Evolutionary conservation across 2,329 filamentous ascomycete genomes (phyloP).

Genomic region (Penicillium sclerotigenum): DNA sequence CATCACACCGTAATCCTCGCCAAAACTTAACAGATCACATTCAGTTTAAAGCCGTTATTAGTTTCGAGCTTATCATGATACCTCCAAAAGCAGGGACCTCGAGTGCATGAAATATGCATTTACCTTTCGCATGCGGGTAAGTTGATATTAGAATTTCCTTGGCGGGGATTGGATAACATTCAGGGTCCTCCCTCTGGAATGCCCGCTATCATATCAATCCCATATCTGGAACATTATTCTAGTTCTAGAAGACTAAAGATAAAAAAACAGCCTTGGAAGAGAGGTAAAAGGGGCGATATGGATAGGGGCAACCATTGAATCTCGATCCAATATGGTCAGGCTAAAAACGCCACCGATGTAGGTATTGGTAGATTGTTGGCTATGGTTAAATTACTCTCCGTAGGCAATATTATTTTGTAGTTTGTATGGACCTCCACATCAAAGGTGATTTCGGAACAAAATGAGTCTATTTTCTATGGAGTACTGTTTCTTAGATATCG

Average conservation of each 20-base stretch:
- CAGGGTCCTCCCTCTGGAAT: constrained; percentile 16
- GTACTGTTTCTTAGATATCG: not conserved
- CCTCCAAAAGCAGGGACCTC: constrained; percentile 7
- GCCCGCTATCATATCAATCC: constrained; percentile 17
- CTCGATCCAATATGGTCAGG: constrained; percentile 5
- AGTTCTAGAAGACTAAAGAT: not conserved
- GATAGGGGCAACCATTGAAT: constrained; percentile 12
- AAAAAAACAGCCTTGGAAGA: not conserved
- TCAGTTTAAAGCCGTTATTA: constrained; percentile 12
- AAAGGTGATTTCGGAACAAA: not conserved
- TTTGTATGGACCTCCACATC: not conserved
- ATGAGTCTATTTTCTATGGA: not conserved
- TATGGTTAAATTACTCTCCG: constrained; percentile 9
- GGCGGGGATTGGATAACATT: constrained; percentile 3
- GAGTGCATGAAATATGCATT: not conserved
- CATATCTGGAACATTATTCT: constrained; percentile 13
- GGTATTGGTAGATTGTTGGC: constrained; percentile 17
- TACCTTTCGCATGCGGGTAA: constrained; percentile 14
- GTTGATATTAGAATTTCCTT: constrained; percentile 7
- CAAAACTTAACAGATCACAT: constrained; percentile 24
- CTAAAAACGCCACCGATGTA: constrained; percentile 28
- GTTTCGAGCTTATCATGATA: constrained; percentile 16
- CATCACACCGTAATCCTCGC: constrained; percentile 8
- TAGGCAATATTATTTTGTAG: not conserved
- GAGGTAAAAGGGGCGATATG: constrained; percentile 4